Percentiles rank a stretch among this genome's conserved stretches.
Conservation (phyloP, 208 protist species). For the Crithidia brevicula region DNA sequence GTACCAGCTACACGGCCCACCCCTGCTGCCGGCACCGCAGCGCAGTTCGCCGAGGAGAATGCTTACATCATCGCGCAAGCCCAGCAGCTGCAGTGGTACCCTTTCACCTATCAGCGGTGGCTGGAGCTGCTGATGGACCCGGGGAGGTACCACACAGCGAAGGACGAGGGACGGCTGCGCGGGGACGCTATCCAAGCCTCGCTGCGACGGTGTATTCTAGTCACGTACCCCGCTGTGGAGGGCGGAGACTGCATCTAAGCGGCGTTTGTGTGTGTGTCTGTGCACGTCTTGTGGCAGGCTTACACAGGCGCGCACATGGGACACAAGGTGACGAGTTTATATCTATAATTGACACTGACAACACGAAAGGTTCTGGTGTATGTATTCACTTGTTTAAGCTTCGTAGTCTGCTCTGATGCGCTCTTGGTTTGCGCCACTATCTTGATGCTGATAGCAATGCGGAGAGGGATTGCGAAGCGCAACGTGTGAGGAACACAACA, state of each 20-base stretch:
- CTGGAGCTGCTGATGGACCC: constrained; percentile 76
- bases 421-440: too few species aligned
- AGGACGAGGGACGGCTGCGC: constrained; percentile 45
- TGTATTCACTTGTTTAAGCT: too few species aligned
- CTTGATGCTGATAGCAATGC: too few species aligned
- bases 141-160: constrained; percentile 28
- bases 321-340: too few species aligned
- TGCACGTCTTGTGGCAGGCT: too few species aligned
- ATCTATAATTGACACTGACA: too few species aligned
- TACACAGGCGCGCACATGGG: too few species aligned
- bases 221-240: constrained; percentile 50
- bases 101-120: constrained; percentile 79
- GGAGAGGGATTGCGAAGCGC: too few species aligned
- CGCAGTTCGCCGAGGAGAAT: constrained; percentile 79
- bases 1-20: constrained; percentile 4
- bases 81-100: constrained; percentile 55
- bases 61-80: constrained; percentile 81
- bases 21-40: constrained; percentile 41
- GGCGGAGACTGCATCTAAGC: constrained; percentile 19
- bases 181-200: constrained; percentile 74
- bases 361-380: too few species aligned
- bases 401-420: too few species aligned
- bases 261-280: not conserved
- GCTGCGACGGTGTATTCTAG: constrained; percentile 76
- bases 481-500: too few species aligned